Base-by-base conservation (phyloP, 2,329 filamentous ascomycete species). In the Xylaria sp. region DNA sequence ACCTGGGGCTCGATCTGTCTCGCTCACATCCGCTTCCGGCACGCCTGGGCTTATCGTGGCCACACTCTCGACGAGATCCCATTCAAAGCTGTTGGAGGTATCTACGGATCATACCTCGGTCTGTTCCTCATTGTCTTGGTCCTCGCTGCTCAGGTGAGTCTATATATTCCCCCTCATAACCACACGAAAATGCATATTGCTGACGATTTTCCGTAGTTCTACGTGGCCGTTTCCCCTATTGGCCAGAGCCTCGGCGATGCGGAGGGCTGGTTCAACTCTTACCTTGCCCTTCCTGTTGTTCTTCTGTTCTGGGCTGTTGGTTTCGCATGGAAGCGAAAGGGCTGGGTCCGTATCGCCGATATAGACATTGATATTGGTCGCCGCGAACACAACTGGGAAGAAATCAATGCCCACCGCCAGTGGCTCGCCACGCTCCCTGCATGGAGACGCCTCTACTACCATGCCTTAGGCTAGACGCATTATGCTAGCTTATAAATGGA, bases 1-100 rank as follows among this genome's bases (percentile, higher is more conserved):
- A 89, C 89, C 12, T 93, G 90, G 90, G 89, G 86, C 21, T 90
- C 87, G 47, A 91, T 92, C 73, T 91, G 89, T 74, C 80, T 90
- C 2, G 84, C 88, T 2, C 91, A 92, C 74, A 91, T 92, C 75
- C 88, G 90, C 23, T 91, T 92, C 84, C 88, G 90, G 42, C 75
- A 79, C 2, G 90, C 89, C 0, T 92, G 90, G 90, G 82, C 81
- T 29, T 78, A 83, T 32, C 84, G 90, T 48, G 87, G 89, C n/a
- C 88, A 89, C 77, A 86, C 84, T 2, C 78, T 91, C 1, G 86
- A 90, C 50, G 91, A 93, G 78, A 86, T 93, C 16, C 88, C 91
- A 0, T 93, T 91, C 81, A 79, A 83, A 60, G 88, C 89, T 1
- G 81, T 87, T 48, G 83, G 84, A 42, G 91, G 91, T 47, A 82